These are phyloP conservation scores for Cadophora gregata DNA, from an alignment of 2,329 filamentous ascomycete species.

Conservation along the genomic window DNA sequence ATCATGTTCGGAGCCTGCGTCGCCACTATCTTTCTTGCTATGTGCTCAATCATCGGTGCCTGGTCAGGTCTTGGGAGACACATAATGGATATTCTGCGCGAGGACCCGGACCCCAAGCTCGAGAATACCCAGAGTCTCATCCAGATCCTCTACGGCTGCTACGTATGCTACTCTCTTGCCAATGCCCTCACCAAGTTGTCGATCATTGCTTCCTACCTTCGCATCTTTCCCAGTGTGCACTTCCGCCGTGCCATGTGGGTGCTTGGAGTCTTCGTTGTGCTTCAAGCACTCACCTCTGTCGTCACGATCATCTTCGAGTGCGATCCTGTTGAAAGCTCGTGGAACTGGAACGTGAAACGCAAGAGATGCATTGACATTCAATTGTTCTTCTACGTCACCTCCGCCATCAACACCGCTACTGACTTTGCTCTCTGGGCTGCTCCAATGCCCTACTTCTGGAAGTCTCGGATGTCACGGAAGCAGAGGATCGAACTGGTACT, in stretches of 20 bases:
- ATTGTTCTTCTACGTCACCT: slow-evolving; percentile 20
- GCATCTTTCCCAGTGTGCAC: slow-evolving; percentile 21
- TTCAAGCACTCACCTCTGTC: slow-evolving; percentile 11
- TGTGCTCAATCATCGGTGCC: slow-evolving; percentile 20
- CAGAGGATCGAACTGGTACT: slow-evolving; percentile 6
- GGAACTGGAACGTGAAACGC: slow-evolving; percentile 16
- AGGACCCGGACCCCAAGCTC: neutral
- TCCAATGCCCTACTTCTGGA: slow-evolving; percentile 18
- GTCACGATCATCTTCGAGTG: slow-evolving; percentile 23
- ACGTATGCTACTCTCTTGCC: slow-evolving; percentile 20
- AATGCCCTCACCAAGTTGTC: slow-evolving; percentile 24
- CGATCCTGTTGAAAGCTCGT: slow-evolving; percentile 17
- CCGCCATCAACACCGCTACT: slow-evolving; percentile 18
- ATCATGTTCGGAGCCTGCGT: slow-evolving; percentile 5
- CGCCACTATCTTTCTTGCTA: slow-evolving; percentile 12
- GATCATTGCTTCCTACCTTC: slow-evolving; percentile 24
- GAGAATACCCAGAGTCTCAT: neutral
- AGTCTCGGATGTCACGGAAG: slow-evolving; percentile 5
- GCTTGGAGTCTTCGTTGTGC: slow-evolving; percentile 13
- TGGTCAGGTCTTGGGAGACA: slow-evolving; percentile 23
- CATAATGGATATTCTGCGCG: slow-evolving; percentile 22
- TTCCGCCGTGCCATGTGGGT: slow-evolving; percentile 12
- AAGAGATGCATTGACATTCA: slow-evolving; percentile 26
- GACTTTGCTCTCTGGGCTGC: slow-evolving; percentile 20
- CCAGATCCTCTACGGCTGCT: slow-evolving; percentile 18